Base-by-base conservation (phyloP, 2,329 filamentous ascomycete species). In the Emmonsia crescens region DNA sequence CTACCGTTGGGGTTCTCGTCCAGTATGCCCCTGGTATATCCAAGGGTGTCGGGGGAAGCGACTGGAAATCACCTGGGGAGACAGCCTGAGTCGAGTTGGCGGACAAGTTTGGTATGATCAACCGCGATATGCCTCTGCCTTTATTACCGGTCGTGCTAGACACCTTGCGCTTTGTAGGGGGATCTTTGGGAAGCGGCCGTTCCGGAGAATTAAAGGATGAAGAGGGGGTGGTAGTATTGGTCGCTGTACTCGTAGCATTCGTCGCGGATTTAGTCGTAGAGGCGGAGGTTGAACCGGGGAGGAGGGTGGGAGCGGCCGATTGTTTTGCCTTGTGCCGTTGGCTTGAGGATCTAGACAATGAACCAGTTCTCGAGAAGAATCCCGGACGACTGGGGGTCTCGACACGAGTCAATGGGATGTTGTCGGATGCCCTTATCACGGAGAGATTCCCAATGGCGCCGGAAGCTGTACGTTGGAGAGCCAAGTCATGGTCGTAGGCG, bases 341-440 rank as follows among this genome's bases (percentile, higher is more conserved):
- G 36, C 38, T 44, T 0, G 38, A 29, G 12, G 55, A 57, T 44
- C 55, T 57, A 16, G 38, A 57, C 24, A 57, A 8, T 5, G 55
- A 57, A 16, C 55, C 36, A 8, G 12, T 42, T 42, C 55, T 42
- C 8, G 55, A 57, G 21, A 57, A 57, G 38, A 57, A 57, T 29
- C 6, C 51, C 31, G 55, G 55, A 29, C 55, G 55, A n/a, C 55
- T 57, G 38, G 38, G 55, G 55, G 38, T 44, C 16, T 57, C 55
- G 38, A 42, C 55, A 16, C 38, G 55, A 44, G 36, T 31, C 38
- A 44, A 42, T 42, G 38, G 55, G 55, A 31, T 14, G 12, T 29
- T 44, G 55, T 42, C 38, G 9, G 38, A 21, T 4, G 27, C 24
- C n/a, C 38, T 29, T 0, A 29, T 10, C 38, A 29, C 36, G 19